Evolutionary conservation across 2,329 filamentous ascomycete species (phyloP).

Genomic region (Neofusicoccum cordaticola): DNA sequence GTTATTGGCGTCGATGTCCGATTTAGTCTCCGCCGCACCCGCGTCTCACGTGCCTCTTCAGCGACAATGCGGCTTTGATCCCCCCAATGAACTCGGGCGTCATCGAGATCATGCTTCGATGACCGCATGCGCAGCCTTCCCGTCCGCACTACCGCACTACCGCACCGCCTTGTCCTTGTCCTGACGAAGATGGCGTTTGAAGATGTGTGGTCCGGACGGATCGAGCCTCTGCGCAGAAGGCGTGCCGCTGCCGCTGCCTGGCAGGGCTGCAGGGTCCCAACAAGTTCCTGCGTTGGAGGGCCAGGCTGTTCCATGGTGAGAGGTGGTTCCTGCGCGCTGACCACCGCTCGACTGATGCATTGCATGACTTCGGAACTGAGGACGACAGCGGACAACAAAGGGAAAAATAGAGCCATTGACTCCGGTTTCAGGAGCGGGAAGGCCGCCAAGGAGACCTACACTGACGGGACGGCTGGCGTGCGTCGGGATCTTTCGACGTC

Average conservation of each 20-base stretch:
- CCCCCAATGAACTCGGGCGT: neutral
- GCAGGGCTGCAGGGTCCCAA: slow-evolving; percentile 11
- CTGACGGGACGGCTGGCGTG: neutral
- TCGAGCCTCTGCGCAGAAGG: slow-evolving; percentile 3
- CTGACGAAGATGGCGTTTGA: neutral
- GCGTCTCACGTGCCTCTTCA: neutral
- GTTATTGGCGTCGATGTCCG: neutral
- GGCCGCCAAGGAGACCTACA: neutral
- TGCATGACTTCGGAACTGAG: neutral
- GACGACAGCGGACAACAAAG: neutral
- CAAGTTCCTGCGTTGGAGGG: slow-evolving; percentile 5
- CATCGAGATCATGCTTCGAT: neutral
- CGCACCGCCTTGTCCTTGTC: neutral
- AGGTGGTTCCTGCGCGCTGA: slow-evolving; percentile 3
- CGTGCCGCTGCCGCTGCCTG: slow-evolving; percentile 1
- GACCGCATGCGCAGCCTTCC: slow-evolving; percentile 2
- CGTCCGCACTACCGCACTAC: neutral
- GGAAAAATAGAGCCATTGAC: neutral
- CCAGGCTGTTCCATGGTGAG: neutral
- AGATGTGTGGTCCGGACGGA: neutral
- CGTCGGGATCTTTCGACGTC: neutral
- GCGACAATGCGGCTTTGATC: neutral
- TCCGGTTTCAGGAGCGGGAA: neutral
- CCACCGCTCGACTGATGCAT: neutral
- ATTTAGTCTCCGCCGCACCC: neutral